phyloP scores from a whole-genome alignment of 179 eudicot species.

The Gypsophila paniculata region DNA sequence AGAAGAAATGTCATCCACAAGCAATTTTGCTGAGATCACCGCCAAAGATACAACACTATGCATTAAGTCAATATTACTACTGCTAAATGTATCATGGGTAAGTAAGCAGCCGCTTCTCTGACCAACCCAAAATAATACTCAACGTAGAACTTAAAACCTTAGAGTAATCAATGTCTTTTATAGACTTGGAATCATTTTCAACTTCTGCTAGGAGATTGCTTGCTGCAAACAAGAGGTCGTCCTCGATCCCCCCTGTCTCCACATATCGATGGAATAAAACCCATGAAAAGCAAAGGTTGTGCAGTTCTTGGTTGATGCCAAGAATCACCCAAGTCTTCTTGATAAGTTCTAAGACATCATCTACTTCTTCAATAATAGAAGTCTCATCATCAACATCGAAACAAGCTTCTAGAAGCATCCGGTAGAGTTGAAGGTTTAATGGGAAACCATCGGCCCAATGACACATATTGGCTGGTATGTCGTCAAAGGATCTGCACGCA shows the following conservation, averaged over 20 bases:
- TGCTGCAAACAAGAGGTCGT: constrained; percentile 73
- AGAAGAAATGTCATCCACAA: constrained; percentile 53
- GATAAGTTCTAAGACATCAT: no score
- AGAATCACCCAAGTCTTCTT: constrained; percentile 86
- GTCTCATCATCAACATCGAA: constrained; percentile 72
- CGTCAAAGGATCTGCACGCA: constrained; percentile 74
- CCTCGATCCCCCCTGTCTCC: constrained; percentile 60
- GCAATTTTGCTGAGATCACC: constrained; percentile 50
- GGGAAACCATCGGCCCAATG: constrained; percentile 98
- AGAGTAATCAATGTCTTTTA: constrained; percentile 44
- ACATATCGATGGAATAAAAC: constrained; percentile 61
- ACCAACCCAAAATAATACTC: constrained; percentile 63
- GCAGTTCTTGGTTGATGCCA: constrained; percentile 64
- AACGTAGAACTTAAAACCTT: constrained; percentile 50
- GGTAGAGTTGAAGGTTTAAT: constrained; percentile 66
- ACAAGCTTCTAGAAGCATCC: constrained; percentile 71
- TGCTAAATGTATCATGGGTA: constrained; percentile 71
- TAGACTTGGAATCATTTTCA: constrained; percentile 55
- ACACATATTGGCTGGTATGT: constrained; percentile 47
- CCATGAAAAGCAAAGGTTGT: constrained; percentile 81
- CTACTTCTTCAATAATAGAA: no score
- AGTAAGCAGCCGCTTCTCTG: constrained; percentile 60
- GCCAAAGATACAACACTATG: constrained; percentile 60
- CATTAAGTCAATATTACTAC: constrained; percentile 57
- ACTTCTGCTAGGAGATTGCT: constrained; percentile 61